Conservation (phyloP, 345 rosid species). For the Syzygium aromaticum region DNA sequence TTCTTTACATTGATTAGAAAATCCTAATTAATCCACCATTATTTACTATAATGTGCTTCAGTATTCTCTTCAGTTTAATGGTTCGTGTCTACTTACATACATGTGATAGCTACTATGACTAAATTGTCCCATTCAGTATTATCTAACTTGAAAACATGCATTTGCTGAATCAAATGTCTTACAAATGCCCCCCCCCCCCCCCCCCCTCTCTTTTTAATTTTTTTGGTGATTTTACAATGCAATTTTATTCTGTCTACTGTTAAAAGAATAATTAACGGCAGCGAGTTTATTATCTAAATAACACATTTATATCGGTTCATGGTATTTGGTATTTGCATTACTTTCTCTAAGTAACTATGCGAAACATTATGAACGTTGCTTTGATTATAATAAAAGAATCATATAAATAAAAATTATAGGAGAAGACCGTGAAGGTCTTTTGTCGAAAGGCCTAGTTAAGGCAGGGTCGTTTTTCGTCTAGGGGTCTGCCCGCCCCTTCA, state of each 20-base stretch:
- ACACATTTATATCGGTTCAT: background rate
- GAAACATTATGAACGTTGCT: background rate
- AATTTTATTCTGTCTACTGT: background rate
- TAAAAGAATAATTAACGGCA: background rate
- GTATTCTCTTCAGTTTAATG: background rate
- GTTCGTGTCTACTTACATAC: background rate
- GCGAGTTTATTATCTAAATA: background rate
- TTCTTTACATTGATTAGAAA: background rate
- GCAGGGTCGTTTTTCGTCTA: background rate
- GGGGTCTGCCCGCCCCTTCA: background rate
- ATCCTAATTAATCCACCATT: background rate
- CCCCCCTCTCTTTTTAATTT: no score
- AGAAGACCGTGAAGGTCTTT: background rate
- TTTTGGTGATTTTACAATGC: background rate
- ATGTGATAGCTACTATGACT: no score
- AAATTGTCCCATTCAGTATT: background rate
- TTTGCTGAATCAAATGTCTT: background rate
- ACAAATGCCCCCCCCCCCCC: background rate
- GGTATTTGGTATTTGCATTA: background rate
- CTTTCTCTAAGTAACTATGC: background rate
- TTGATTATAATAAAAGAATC: background rate
- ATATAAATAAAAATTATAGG: background rate
- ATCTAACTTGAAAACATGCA: background rate
- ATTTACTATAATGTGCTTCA: background rate
- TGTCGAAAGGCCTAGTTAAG: background rate